Evolutionary conservation across 2,329 filamentous ascomycete genomes (phyloP).

Genomic region (Diplodia seriata): DNA sequence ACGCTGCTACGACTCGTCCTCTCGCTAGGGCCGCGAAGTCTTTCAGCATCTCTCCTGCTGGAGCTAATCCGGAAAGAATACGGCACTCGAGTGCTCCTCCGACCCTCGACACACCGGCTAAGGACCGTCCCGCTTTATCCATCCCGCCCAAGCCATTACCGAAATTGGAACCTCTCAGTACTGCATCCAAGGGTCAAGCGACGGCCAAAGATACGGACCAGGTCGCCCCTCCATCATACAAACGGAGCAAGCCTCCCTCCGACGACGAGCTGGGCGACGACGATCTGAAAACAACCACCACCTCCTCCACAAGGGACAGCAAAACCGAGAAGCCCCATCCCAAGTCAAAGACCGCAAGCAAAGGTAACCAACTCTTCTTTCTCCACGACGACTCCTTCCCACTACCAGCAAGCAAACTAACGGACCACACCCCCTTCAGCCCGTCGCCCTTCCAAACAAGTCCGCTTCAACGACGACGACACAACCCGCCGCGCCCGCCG

Average conservation of each 20-base stretch:
- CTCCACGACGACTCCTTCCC: no score
- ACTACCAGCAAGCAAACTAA: no score
- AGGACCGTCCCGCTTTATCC: not conserved
- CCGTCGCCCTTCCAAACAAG: conserved; percentile 9
- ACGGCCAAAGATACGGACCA: not conserved
- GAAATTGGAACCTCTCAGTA: not conserved
- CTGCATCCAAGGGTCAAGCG: not conserved
- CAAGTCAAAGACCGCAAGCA: not conserved
- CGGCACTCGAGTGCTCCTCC: conserved; percentile 17
- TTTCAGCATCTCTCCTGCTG: not conserved
- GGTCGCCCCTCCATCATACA: not conserved
- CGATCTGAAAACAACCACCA: not conserved
- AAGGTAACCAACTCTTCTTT: not conserved
- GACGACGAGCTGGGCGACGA: conserved; percentile 11
- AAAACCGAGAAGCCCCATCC: not conserved
- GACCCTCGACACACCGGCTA: no score
- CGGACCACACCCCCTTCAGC: not conserved
- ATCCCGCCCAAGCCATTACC: not conserved
- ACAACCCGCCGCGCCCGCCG: no score
- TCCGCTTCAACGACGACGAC: conserved; percentile 3
- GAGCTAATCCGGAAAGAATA: not conserved
- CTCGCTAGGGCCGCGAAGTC: not conserved
- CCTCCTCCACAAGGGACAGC: not conserved
- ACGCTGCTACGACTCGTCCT: no score
- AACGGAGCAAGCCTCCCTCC: conserved; percentile 8